Evolutionary conservation across 495 filamentous ascomycete species (phyloP).

Genomic region (Thermochaetoides thermophila): DNA sequence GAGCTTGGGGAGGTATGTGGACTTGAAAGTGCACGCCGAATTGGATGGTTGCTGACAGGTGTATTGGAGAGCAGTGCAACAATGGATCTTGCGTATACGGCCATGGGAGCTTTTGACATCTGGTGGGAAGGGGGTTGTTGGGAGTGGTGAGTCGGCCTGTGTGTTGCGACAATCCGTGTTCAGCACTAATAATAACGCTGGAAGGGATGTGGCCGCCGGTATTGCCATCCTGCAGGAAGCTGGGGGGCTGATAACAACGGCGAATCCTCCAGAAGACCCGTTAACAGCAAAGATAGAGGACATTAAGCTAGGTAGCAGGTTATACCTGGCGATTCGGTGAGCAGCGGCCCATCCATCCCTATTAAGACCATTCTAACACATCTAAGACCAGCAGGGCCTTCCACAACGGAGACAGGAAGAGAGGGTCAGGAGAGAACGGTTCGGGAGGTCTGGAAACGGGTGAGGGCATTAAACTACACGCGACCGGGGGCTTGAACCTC

Average conservation of each 20-base stretch:
- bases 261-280: slow-evolving; percentile 44
- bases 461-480: slow-evolving; percentile 43
- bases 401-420: slow-evolving; percentile 42
- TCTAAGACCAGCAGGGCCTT: slow-evolving; percentile 45
- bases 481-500: slow-evolving; percentile 25
- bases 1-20: slow-evolving; percentile 36
- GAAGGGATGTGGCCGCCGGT: slow-evolving; percentile 63
- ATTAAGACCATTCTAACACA: background rate
- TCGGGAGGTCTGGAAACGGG: slow-evolving; percentile 52
- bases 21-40: too few relatives aligned
- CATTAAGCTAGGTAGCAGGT: slow-evolving; percentile 39
- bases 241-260: slow-evolving; percentile 50
- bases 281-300: slow-evolving; percentile 40
- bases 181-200: too few relatives aligned
- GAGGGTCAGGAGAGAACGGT: slow-evolving; percentile 50
- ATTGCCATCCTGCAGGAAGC: slow-evolving; percentile 66
- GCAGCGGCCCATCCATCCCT: slow-evolving; percentile 3
- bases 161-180: too few relatives aligned
- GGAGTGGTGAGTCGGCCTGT: slow-evolving; percentile 47
- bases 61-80: slow-evolving; percentile 37
- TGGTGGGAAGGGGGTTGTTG: slow-evolving; percentile 82
- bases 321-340: slow-evolving; percentile 51
- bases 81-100: slow-evolving; percentile 60
- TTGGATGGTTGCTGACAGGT: too few relatives aligned
- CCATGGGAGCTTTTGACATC: slow-evolving; percentile 53